phyloP scores from a whole-genome alignment of 139 green algal species.

The Tetradesmus lagerheimii region DNA sequence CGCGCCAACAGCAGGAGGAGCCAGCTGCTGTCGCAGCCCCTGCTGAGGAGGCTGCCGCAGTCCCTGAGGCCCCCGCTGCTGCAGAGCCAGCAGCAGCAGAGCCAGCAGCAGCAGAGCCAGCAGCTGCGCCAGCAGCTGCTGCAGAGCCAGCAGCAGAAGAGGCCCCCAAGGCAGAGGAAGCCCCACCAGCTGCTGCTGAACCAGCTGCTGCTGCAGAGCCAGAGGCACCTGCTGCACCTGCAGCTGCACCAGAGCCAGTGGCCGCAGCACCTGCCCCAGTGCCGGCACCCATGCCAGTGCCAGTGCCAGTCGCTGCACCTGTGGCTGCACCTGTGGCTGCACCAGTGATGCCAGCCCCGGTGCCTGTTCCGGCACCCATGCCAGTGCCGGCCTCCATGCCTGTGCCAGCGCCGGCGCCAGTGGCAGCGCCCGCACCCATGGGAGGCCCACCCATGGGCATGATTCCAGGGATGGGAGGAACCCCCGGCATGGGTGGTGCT shows the following conservation, averaged over 20 bases:
- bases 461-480: neutral
- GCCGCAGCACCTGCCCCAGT: neutral
- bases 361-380: neutral
- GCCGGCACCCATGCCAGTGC: neutral
- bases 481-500: neutral
- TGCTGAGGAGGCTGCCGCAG: neutral
- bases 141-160: neutral
- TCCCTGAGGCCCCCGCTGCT: neutral
- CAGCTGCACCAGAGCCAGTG: neutral
- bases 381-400: neutral
- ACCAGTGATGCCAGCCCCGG: neutral
- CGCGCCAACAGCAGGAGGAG: neutral
- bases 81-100: neutral
- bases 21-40: conserved; percentile 1
- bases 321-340: neutral
- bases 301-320: neutral
- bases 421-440: neutral
- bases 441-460: conserved; percentile 11
- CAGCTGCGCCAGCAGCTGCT: neutral
- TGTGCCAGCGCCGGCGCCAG: neutral
- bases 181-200: neutral
- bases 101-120: neutral
- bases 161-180: neutral
- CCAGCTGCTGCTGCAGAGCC: neutral
- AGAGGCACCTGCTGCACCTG: neutral